Evolutionary conservation across 106 monocot species (phyloP).

Genomic region (Amphibolis antarctica): DNA sequence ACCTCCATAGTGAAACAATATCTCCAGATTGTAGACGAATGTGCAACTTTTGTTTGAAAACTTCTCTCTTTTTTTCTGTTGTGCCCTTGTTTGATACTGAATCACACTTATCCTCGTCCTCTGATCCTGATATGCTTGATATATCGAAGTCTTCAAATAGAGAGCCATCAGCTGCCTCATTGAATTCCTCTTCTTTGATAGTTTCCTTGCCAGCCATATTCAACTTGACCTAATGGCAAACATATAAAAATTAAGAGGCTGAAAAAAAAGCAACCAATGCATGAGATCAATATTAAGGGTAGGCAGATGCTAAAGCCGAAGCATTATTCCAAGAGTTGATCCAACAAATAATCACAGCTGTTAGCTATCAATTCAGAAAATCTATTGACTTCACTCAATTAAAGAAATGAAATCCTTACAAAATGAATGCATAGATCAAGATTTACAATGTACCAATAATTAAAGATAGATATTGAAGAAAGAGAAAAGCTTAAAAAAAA

Average conservation of each 20-base stretch:
- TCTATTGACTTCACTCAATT: too few relatives aligned
- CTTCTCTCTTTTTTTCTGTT: conserved; percentile 30
- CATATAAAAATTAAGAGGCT: background rate
- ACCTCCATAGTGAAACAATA: conserved; percentile 59
- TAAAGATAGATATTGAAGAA: too few relatives aligned
- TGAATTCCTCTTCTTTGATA: conserved; percentile 8
- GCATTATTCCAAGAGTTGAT: too few relatives aligned
- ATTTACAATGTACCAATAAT: background rate
- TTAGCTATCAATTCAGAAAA: too few relatives aligned
- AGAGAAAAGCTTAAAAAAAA: too few relatives aligned
- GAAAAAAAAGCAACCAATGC: background rate
- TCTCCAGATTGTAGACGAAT: conserved; percentile 49
- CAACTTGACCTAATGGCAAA: conserved; percentile 4
- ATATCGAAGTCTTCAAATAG: conserved; percentile 60
- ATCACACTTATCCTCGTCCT: conserved; percentile 64
- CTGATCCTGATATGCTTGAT: conserved; percentile 91
- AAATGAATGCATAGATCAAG: too few relatives aligned
- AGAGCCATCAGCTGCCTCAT: conserved; percentile 16
- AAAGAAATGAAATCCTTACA: too few relatives aligned
- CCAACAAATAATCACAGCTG: too few relatives aligned
- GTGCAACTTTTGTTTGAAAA: conserved; percentile 47
- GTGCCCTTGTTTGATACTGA: conserved; percentile 4
- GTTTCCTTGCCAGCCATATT: conserved; percentile 4
- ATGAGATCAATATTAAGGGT: background rate
- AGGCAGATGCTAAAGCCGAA: background rate